Percentiles rank a stretch among this genome's conserved stretches.
Evolutionary conservation across 2,329 filamentous ascomycete genomes (phyloP).

Genomic region (Rhynchosporium graminicola): DNA sequence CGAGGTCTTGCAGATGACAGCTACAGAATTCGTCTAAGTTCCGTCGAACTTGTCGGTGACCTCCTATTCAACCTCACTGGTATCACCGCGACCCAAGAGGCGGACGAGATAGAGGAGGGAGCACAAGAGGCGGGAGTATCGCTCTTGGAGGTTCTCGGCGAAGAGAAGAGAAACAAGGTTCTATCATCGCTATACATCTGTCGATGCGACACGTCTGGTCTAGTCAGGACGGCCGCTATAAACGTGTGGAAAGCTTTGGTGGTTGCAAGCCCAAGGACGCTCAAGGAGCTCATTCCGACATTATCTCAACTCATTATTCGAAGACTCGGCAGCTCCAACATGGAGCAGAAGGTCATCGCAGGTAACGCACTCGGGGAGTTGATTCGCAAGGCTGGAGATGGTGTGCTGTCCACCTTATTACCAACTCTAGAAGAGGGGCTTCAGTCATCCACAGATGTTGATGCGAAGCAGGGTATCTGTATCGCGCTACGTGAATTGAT

Average conservation of each 20-base stretch:
- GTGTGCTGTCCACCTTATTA: conserved; percentile 81
- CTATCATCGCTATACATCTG: conserved; percentile 97
- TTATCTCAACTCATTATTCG: conserved; percentile 94
- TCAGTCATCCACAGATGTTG: conserved; percentile 82
- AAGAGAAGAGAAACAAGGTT: conserved; percentile 96
- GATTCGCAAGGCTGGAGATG: conserved; percentile 94
- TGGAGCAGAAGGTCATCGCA: conserved; percentile 98
- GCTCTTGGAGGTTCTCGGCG: conserved; percentile 89
- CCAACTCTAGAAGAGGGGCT: conserved; percentile 92
- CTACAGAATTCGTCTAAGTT: conserved; percentile 96
- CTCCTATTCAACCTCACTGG: conserved; percentile 97
- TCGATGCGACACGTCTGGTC: conserved; percentile 90
- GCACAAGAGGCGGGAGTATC: conserved; percentile 87
- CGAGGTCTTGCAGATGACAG: conserved; percentile 95
- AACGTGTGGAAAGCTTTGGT: conserved; percentile 83
- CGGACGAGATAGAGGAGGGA: conserved; percentile 76
- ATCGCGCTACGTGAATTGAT: conserved; percentile 94
- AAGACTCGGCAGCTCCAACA: conserved; percentile 89
- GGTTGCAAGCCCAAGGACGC: conserved; percentile 63
- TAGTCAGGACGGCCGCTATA: conserved; percentile 87
- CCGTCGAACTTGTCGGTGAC: conserved; percentile 95
- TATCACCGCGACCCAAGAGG: conserved; percentile 78
- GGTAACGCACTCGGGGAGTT: conserved; percentile 95
- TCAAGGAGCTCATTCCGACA: conserved; percentile 94
- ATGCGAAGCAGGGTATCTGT: conserved; percentile 96